Evolutionary conservation across 495 filamentous ascomycete genomes (phyloP).

Genomic region (Lophiostoma macrostomum): DNA sequence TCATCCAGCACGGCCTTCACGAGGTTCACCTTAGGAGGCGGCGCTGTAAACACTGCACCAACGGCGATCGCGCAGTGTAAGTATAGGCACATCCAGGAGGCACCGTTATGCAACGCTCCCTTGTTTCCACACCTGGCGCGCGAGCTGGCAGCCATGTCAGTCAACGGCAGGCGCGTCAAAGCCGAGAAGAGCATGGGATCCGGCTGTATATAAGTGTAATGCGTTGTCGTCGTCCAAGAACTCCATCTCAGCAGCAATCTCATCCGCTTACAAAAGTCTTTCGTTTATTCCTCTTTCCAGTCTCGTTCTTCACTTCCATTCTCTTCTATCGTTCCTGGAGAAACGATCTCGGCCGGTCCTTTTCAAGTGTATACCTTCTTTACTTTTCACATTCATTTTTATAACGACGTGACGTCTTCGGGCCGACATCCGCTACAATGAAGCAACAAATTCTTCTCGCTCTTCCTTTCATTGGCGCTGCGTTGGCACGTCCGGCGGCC

Average conservation of each 20-base stretch:
- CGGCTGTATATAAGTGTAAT: conserved; percentile 28
- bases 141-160: not conserved
- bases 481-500: conserved; percentile 7
- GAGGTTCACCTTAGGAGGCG: not conserved
- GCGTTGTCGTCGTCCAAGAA: not conserved
- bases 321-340: conserved; percentile 36
- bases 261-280: conserved; percentile 20
- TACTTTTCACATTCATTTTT: conserved; percentile 2
- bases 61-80: conserved; percentile 10
- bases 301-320: conserved; percentile 17
- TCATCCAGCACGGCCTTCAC: not conserved
- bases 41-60: not conserved
- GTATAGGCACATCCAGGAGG: conserved; percentile 12
- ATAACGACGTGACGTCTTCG: conserved; percentile 1
- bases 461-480: conserved; percentile 25
- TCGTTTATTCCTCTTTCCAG: conserved; percentile 18
- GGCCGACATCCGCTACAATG: conserved; percentile 17
- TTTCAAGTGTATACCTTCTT: conserved; percentile 19
- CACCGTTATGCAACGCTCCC: conserved; percentile 19
- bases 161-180: not conserved
- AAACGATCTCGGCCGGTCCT: conserved; percentile 34
- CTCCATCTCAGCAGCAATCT: conserved; percentile 3
- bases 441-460: conserved; percentile 30
- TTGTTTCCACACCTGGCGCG: not conserved
- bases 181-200: conserved; percentile 5